Percentiles rank a stretch among this genome's conserved stretches.
phyloP scores from a whole-genome alignment of 2,329 filamentous ascomycete genomes.

The Xylariales sp. region DNA sequence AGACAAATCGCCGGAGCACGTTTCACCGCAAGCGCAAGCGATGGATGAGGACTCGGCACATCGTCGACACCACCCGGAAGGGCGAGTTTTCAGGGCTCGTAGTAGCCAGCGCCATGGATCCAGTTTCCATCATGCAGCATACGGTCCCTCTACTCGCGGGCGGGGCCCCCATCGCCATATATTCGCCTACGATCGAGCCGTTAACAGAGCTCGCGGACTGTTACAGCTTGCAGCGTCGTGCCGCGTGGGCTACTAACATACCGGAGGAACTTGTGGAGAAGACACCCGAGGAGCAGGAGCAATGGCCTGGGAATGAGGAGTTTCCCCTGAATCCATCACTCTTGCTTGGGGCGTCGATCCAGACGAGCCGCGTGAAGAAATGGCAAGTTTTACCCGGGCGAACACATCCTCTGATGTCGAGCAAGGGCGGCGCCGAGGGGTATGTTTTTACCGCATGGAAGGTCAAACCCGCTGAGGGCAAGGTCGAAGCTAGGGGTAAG shows the following conservation, averaged over 20 bases:
- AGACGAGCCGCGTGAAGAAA: slow-evolving; percentile 79
- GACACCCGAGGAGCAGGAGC: slow-evolving; percentile 62
- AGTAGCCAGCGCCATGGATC: slow-evolving; percentile 85
- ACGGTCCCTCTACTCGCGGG: slow-evolving; percentile 83
- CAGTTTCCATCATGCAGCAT: slow-evolving; percentile 78
- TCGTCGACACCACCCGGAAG: slow-evolving; percentile 78
- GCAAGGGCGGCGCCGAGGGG: slow-evolving; percentile 86
- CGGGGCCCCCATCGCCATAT: slow-evolving; percentile 86
- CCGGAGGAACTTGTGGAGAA: slow-evolving; percentile 60
- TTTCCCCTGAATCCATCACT: slow-evolving; percentile 91
- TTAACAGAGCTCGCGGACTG: slow-evolving; percentile 81
- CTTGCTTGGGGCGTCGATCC: slow-evolving; percentile 80
- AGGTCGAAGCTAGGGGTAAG: slow-evolving; percentile 84
- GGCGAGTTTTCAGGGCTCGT: slow-evolving; percentile 87
- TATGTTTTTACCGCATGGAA: slow-evolving; percentile 88
- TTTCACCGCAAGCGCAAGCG: slow-evolving; percentile 91
- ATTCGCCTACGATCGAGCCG: slow-evolving; percentile 83
- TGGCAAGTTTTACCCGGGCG: slow-evolving; percentile 94
- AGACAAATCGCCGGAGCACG: slow-evolving; percentile 82
- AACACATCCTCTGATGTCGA: slow-evolving; percentile 95
- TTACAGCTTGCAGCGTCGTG: slow-evolving; percentile 82
- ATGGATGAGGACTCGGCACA: slow-evolving; percentile 77
- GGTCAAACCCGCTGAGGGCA: slow-evolving; percentile 82
- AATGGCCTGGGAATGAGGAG: slow-evolving; percentile 73
- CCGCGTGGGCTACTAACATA: slow-evolving; percentile 74